A percentile compares a stretch with the other conserved stretches of the same genome.
These are phyloP conservation scores for Andrographis paniculata DNA, from an alignment of 305 asterid species.

Conservation along the genomic window DNA sequence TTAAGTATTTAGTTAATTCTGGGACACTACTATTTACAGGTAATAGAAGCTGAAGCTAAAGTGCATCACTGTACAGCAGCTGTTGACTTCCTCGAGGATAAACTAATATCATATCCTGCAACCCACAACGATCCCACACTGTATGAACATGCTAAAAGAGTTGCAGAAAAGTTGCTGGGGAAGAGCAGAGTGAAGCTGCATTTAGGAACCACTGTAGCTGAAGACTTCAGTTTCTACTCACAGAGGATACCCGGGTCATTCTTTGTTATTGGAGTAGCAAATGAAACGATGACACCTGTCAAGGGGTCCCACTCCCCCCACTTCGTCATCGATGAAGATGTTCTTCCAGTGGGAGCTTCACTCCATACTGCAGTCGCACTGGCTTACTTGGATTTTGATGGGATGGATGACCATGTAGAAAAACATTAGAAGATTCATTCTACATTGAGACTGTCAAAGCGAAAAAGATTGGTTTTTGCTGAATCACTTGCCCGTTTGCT, in stretches of 20 bases:
- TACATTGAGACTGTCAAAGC: no score
- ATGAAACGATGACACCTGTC: slow-evolving; percentile 26
- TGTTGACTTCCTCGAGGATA: slow-evolving; percentile 35
- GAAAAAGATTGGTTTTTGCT: no score
- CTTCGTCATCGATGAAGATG: slow-evolving; percentile 57
- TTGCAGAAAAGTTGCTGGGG: slow-evolving; percentile 61
- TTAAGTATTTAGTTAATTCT: no score
- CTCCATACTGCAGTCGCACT: slow-evolving; percentile 79
- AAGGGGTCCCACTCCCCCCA: slow-evolving; percentile 61
- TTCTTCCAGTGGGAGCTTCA: slow-evolving; percentile 84
- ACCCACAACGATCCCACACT: slow-evolving; percentile 47
- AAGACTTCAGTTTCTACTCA: slow-evolving; percentile 74
- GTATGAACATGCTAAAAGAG: slow-evolving; percentile 46
- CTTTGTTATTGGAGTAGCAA: slow-evolving; percentile 59
- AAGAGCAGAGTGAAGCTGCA: slow-evolving; percentile 32
- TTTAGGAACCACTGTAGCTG: slow-evolving; percentile 76
- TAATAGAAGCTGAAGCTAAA: slow-evolving; percentile 67
- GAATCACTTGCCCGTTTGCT: no score
- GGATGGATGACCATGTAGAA: no score
- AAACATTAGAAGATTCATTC: no score
- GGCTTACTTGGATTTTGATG: no score
- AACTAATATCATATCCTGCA: slow-evolving; percentile 52
- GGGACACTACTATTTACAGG: slow-evolving; percentile 8
- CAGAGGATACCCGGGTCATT: slow-evolving; percentile 81
- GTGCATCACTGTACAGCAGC: slow-evolving; percentile 93